Percentiles rank a stretch among this genome's conserved stretches.
Conservation (phyloP, 345 rosid genomes). For the Garcia nutans region DNA sequence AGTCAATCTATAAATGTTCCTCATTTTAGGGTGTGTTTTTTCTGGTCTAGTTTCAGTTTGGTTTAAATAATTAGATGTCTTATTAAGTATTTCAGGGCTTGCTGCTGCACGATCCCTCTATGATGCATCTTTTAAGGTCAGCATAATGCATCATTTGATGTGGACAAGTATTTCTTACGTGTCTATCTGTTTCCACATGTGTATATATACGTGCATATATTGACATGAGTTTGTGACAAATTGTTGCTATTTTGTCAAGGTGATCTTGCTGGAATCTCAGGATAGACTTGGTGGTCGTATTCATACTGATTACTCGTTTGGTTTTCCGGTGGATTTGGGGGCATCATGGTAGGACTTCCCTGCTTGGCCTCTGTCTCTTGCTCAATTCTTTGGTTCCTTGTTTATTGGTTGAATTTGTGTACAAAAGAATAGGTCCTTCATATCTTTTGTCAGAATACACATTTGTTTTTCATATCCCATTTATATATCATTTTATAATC, state of each 20-base stretch:
- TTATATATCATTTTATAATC: background rate
- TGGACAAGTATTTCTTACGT: background rate
- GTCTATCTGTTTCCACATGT: too few species aligned
- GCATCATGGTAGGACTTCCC: constrained; percentile 67
- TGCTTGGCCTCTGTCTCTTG: background rate
- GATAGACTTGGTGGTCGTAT: constrained; percentile 90
- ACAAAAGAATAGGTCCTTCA: background rate
- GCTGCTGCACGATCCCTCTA: constrained; percentile 76
- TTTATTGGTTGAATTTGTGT: background rate
- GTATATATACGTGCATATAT: background rate
- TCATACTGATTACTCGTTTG: constrained; percentile 85
- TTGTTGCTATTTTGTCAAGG: constrained; percentile 39
- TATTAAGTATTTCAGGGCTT: constrained; percentile 84
- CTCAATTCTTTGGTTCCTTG: background rate
- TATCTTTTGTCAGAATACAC: too few species aligned
- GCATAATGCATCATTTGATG: background rate
- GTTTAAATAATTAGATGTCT: too few species aligned
- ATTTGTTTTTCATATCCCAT: background rate
- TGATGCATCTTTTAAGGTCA: constrained; percentile 69
- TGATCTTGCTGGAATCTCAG: constrained; percentile 75
- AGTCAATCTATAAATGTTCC: too few species aligned
- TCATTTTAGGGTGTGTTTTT: too few species aligned
- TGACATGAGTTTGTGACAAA: background rate
- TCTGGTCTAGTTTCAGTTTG: too few species aligned
- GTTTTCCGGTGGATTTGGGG: constrained; percentile 92